Evolutionary conservation across 2,329 filamentous ascomycete genomes (phyloP).

Genomic region (Raffaelea albimanens): DNA sequence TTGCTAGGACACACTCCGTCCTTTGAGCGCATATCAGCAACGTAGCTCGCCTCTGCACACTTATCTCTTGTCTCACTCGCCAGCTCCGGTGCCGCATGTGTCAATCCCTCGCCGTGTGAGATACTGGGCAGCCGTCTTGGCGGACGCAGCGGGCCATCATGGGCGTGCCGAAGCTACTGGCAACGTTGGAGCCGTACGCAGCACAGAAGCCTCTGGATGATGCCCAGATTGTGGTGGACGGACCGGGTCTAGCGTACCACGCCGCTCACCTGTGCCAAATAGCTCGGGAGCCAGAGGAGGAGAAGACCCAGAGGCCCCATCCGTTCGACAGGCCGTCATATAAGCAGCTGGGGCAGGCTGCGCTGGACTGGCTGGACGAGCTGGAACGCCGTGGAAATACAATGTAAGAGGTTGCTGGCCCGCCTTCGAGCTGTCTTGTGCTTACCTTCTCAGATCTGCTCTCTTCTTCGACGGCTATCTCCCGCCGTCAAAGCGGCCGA

Average conservation of each 20-base stretch:
- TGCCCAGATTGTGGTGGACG: slow-evolving; percentile 16
- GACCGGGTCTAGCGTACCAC: slow-evolving; percentile 19
- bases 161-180: slow-evolving; percentile 17
- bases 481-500: slow-evolving; percentile 54
- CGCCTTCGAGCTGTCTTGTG: background rate
- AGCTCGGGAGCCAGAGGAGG: background rate
- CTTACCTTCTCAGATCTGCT: slow-evolving; percentile 37
- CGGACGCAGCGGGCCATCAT: slow-evolving; percentile 7
- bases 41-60: no score
- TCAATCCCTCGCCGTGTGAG: no score
- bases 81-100: no score
- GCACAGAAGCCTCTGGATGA: slow-evolving; percentile 11
- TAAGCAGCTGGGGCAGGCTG: slow-evolving; percentile 11
- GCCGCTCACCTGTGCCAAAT: slow-evolving; percentile 12
- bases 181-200: slow-evolving; percentile 14
- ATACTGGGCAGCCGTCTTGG: no score
- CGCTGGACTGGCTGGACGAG: slow-evolving; percentile 14
- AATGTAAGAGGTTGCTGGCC: slow-evolving; percentile 4
- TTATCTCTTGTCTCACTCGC: no score
- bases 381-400: slow-evolving; percentile 8
- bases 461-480: slow-evolving; percentile 85
- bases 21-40: no score
- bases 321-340: slow-evolving; percentile 15
- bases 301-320: slow-evolving; percentile 2
- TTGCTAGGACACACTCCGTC: no score